These are phyloP conservation scores for Ascochyta rabiei DNA, from an alignment of 2,329 filamentous ascomycete species.

Conservation along the genomic window DNA sequence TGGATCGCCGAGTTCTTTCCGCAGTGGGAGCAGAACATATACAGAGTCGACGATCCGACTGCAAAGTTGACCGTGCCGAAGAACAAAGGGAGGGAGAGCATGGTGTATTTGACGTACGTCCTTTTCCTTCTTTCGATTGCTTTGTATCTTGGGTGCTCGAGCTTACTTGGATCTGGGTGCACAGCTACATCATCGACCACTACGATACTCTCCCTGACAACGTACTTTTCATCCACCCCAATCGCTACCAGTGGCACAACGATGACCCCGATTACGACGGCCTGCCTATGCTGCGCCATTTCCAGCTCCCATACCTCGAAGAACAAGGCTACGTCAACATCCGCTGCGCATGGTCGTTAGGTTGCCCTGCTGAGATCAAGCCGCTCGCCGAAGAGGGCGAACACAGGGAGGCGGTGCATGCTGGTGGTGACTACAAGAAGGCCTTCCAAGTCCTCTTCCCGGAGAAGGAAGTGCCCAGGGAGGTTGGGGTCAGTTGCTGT, in stretches of 20 bases:
- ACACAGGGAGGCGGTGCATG: constrained; percentile 52
- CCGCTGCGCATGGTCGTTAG: constrained; percentile 59
- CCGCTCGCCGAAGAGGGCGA: constrained; percentile 52
- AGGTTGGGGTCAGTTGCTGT: constrained; percentile 60
- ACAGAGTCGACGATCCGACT: constrained; percentile 50
- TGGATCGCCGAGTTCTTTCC: constrained; percentile 50
- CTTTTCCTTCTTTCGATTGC: background rate
- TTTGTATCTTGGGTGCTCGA: background rate
- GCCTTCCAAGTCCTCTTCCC: constrained; percentile 59
- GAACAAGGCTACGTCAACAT: constrained; percentile 61
- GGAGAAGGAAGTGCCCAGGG: constrained; percentile 46
- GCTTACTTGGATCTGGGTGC: background rate
- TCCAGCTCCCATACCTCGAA: constrained; percentile 57
- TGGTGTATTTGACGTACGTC: constrained; percentile 57
- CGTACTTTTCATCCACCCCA: constrained; percentile 50
- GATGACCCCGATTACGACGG: constrained; percentile 60
- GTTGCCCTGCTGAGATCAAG: constrained; percentile 59
- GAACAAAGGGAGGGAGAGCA: constrained; percentile 58
- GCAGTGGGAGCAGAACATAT: constrained; percentile 50
- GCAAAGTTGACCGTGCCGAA: constrained; percentile 51
- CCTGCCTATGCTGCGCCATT: constrained; percentile 54
- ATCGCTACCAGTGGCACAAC: constrained; percentile 57
- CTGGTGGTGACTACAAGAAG: constrained; percentile 56
- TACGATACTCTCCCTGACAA: constrained; percentile 51
- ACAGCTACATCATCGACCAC: constrained; percentile 50